Evolutionary conservation across 2,329 filamentous ascomycete genomes (phyloP), one percentile per base, ranked within the genome.

Genomic region (Lachnum nothofagi): DNA sequence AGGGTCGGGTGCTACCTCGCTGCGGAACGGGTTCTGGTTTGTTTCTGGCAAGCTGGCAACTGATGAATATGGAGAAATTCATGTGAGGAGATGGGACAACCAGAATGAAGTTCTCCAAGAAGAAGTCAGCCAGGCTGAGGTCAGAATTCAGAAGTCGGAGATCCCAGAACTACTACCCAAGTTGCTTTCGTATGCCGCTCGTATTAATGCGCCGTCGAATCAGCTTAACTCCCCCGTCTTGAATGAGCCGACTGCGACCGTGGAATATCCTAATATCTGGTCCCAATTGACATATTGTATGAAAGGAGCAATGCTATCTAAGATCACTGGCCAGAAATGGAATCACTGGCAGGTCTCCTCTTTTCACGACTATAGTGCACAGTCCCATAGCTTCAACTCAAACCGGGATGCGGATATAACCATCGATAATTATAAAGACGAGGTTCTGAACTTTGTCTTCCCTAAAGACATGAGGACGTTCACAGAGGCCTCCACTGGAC

Each of bases 21-120:
- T 72, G 24, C 72, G 80, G 3, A 76, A 70, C 46, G 81, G 78
- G 4, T 80, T 76, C 60, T 84, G 80, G 79, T 69, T 83, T 46
- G 63, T 65, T 46, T 57, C 56, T 12, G 42, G 50, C 12, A 59
- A 60, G 41, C 53, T 55, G 25, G 44, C 42, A n/a, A 52, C 54
- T 9, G 39, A 51, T 25, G 60, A 65, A 12, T 61, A 49, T 24
- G 65, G 66, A 2, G 59, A 62, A 16, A 63, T 70, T 42, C 63
- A 65, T 48, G 69, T 78, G 23, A 70, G 77, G 59, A 71, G 75
- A 57, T 82, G 78, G 80, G 74, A 83, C 60, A 67, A 61, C 23
- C 76, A 74, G 59, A 74, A 76, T 57, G 80, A 83, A 58, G 67
- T 74, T 3, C 65, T 83, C 2, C 67, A 67, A 25, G 72, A 77